phyloP scores from a whole-genome alignment of 1,284 basidiomycete genomes.

The Quambalaria eucalypti region DNA sequence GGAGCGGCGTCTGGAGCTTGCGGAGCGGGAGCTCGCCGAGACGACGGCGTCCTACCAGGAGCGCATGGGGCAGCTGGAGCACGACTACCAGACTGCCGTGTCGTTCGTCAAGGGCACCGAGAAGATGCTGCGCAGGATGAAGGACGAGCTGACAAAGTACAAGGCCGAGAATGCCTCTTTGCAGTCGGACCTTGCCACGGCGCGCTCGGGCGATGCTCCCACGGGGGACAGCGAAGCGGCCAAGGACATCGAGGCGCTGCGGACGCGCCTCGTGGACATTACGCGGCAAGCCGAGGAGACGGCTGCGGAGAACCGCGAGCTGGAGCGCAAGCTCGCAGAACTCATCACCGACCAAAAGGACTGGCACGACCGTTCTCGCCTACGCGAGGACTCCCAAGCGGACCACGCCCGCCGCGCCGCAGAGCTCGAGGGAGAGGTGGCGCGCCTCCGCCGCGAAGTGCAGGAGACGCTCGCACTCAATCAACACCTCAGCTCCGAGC shows the following conservation, averaged over 20 bases:
- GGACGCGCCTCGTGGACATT: constrained; percentile 26
- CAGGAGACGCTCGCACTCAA: constrained; percentile 28
- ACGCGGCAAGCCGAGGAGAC: constrained; percentile 35
- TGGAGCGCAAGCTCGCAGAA: constrained; percentile 25
- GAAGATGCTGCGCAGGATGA: constrained; percentile 95
- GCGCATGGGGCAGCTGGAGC: constrained; percentile 63
- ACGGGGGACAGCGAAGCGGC: constrained; percentile 27
- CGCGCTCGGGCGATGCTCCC: constrained; percentile 4
- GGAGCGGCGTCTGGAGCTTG: constrained; percentile 53
- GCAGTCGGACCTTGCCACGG: constrained; percentile 18
- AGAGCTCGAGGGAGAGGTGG: constrained; percentile 28
- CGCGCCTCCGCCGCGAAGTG: constrained; percentile 19
- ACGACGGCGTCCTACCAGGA: constrained; percentile 41
- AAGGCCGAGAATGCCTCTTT: constrained; percentile 42
- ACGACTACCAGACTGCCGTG: constrained; percentile 87
- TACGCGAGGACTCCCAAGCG: background rate
- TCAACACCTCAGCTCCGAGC: constrained; percentile 20
- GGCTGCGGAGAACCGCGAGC: constrained; percentile 34
- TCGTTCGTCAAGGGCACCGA: constrained; percentile 78
- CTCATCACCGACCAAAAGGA: constrained; percentile 27
- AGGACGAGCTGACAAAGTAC: constrained; percentile 51
- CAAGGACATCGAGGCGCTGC: constrained; percentile 32
- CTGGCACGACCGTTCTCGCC: constrained; percentile 8
- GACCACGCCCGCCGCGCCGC: constrained; percentile 15
- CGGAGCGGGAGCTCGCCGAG: constrained; percentile 42